Base-by-base conservation (phyloP, 2,329 filamentous ascomycete genomes). In the Ceratocystis variospora region DNA sequence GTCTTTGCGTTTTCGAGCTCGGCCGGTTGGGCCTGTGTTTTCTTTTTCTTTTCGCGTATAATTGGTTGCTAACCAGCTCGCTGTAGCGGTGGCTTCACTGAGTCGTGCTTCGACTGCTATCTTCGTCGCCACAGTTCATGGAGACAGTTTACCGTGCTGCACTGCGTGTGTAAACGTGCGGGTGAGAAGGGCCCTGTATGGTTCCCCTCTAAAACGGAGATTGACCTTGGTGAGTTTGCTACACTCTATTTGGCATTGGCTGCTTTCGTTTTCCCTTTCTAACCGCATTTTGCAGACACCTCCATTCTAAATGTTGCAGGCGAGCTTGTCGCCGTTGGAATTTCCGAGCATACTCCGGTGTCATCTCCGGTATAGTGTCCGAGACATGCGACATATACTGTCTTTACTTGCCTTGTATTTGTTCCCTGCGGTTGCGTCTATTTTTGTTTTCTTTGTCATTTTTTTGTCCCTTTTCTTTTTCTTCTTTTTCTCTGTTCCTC, bases 171-270 rank as follows among this genome's bases (percentile, higher is more conserved):
- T 45, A 61, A 50, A 48, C 67, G 67, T 3, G 62, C 45, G 8
- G 53, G 61, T 1, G 64, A 68, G 41, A 63, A 66, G 33, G 46
- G 59, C 25, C 67, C 67, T 17, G 67, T 66, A 7, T 68, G 67
- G 67, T 68, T 68, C 33, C 67, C 67, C 4, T 66, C 67, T 2
- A 55, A 66, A 15, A 68, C 67, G 3, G 67, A 68, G 61, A 63
- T 68, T 10, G 67, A 68, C 37, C 50, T 68, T 12, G 53, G 67
- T 68, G 66, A 59, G 67, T 59, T 33, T 41, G 25, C 45, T 10
- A 5, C 7, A 41, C 37, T 41, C 25, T 8, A 17, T 31, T 10
- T 63, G 8, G 37, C 10, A 12, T 22, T 22, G 1, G 2, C 31
- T 41, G 3, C 3, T 8, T 12, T 19, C 45, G 45, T 19, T 19